Percentiles rank a stretch among this genome's conserved stretches.
phyloP scores from a whole-genome alignment of 352 stramenopile species.

The Aphanomyces cochlioides region DNA sequence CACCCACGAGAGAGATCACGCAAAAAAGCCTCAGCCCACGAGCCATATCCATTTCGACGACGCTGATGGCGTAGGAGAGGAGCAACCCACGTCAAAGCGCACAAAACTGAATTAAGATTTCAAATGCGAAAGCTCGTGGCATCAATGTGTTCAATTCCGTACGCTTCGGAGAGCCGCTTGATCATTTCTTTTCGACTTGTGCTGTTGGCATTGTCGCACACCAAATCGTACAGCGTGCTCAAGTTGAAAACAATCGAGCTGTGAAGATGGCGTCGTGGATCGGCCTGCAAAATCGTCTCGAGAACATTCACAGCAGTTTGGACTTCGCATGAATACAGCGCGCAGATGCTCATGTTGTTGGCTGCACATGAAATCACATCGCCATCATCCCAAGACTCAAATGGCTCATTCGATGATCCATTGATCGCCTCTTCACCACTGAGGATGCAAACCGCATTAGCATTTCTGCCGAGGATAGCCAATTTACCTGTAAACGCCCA shows the following conservation, averaged over 20 bases:
- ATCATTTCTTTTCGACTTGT: conserved; percentile 82
- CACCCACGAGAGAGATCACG: conserved; percentile 9
- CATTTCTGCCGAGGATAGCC: not conserved
- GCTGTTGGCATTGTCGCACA: conserved; percentile 72
- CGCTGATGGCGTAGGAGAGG: conserved; percentile 30
- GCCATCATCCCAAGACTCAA: conserved; percentile 19
- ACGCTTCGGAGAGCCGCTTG: conserved; percentile 65
- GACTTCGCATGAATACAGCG: conserved; percentile 78
- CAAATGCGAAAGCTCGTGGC: conserved; percentile 66
- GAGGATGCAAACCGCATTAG: not conserved
- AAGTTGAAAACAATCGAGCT: conserved; percentile 74
- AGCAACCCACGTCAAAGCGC: not conserved
- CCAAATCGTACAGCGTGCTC: conserved; percentile 75
- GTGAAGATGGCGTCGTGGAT: conserved; percentile 67
- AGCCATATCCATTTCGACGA: conserved; percentile 48
- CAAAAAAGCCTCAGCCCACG: conserved; percentile 13
- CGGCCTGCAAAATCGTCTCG: conserved; percentile 63
- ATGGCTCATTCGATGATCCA: not conserved
- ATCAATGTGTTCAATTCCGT: conserved; percentile 75
- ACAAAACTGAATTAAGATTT: conserved; percentile 23
- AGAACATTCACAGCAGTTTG: conserved; percentile 60
- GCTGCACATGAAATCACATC: conserved; percentile 40
- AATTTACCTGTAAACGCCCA: conserved; percentile 40
- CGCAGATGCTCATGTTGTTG: conserved; percentile 81
- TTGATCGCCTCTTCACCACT: not conserved